Base-by-base conservation (phyloP, 768 basidiomycete genomes). In the Nevesoporus exiguus region DNA sequence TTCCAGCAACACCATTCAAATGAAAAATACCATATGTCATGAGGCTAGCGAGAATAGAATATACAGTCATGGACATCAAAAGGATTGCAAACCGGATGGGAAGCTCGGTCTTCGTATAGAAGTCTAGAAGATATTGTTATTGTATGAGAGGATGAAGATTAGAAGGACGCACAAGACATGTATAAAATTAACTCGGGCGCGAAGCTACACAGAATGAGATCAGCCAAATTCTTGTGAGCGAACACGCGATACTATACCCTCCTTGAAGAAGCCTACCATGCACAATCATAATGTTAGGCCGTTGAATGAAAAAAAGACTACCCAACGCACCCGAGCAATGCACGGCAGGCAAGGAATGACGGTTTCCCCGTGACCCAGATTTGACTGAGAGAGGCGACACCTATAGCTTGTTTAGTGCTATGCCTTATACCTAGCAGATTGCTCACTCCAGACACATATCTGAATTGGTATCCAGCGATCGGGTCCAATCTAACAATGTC, bases 401-500 rank as follows among this genome's bases (percentile, higher is more conserved):
- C 67, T 69, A 40, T 19, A 1, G 17, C 3, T 25, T 5, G 0
- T 3, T 58, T 11, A 49, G 55, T 25, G 31, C 17, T 5, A 10
- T 43, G 7, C 7, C 14, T 17, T 31, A 3, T 10, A 10, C 0
- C n/a, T 3, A 1, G 14, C 11, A 24, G 3, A 7, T 3, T 22
- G 40, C 56, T 52, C 31, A 69, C 79, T 77, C 81, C 80, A 83
- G 17, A 76, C 55, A 48, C 77, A 78, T 71, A 83, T 80, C 63
- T 83, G 81, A 1, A 73, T 76, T 5, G 82, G 81, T 66, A 83
- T 82, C 82, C 81, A 85, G 24, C 80, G 76, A 65, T 86, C 84
- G 3, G 83, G 83, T 3, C 84, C 83, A 37, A 83, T 57, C 78
- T 80, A 21, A 40, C 46, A 30, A 17, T 14, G n/a, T 51, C 46